Conservation (phyloP, 495 filamentous ascomycete species). For the Pyronema domesticum region DNA sequence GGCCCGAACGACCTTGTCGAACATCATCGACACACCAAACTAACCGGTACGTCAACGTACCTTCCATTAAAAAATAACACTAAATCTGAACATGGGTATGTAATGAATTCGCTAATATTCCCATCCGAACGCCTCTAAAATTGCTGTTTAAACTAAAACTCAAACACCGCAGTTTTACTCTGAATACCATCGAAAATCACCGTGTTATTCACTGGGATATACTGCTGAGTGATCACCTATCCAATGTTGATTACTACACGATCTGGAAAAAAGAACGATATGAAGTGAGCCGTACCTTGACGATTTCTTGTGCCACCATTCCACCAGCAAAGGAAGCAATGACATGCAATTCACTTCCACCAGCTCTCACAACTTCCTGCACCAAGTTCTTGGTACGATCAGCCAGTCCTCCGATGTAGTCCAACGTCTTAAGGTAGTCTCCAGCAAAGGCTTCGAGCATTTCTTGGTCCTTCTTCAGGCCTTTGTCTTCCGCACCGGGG, state of each 20-base stretch:
- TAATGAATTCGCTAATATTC: too few relatives aligned
- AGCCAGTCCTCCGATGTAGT: constrained; percentile 29
- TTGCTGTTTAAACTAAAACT: constrained; percentile 7
- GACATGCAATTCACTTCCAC: constrained; percentile 82
- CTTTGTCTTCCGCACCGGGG: constrained; percentile 12
- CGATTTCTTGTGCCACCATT: constrained; percentile 83
- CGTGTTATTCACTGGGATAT: constrained; percentile 84
- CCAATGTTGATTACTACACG: not conserved
- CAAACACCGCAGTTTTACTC: constrained; percentile 59
- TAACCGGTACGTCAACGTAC: too few relatives aligned
- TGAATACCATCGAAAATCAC: constrained; percentile 80
- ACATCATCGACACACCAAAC: too few relatives aligned
- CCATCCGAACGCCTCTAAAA: too few relatives aligned
- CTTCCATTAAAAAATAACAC: too few relatives aligned
- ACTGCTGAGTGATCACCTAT: constrained; percentile 74
- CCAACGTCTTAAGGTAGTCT: constrained; percentile 11
- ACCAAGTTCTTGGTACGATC: constrained; percentile 24
- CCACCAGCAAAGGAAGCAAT: constrained; percentile 80
- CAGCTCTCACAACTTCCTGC: constrained; percentile 31
- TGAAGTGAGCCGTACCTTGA: constrained; percentile 38
- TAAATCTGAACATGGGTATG: too few relatives aligned
- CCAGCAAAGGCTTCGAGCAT: constrained; percentile 9
- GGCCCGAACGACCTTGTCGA: too few relatives aligned
- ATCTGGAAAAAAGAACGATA: not conserved
- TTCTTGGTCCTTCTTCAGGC: constrained; percentile 8